A percentile compares a stretch with the other conserved stretches of the same genome.
Evolutionary conservation across 1,284 basidiomycete species (phyloP).

Genomic region (Xerocomus minutiporus): DNA sequence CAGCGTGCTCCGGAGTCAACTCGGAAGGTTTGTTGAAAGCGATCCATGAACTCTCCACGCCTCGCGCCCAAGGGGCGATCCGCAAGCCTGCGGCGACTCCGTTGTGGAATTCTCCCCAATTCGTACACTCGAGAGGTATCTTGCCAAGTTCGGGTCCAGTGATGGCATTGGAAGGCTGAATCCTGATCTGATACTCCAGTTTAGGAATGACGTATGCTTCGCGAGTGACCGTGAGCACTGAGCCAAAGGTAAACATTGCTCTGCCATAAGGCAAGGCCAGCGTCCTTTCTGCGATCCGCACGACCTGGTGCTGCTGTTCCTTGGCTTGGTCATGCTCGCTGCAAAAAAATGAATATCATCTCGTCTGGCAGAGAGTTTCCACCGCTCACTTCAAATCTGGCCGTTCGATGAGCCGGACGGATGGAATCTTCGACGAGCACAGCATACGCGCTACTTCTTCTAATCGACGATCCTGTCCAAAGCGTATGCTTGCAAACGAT

Average conservation of each 20-base stretch:
- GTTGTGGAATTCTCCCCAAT: constrained; percentile 97
- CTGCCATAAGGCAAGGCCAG: constrained; percentile 82
- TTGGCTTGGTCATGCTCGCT: constrained; percentile 78
- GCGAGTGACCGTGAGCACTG: constrained; percentile 63
- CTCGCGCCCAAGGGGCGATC: constrained; percentile 70
- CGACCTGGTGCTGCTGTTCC: constrained; percentile 76
- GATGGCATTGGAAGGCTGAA: constrained; percentile 65
- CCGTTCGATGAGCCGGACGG: constrained; percentile 64
- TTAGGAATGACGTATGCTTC: constrained; percentile 78
- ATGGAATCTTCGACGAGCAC: constrained; percentile 67
- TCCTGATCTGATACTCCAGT: constrained; percentile 72
- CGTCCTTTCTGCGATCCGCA: constrained; percentile 79
- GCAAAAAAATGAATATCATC: constrained; percentile 3
- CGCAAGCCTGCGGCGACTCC: constrained; percentile 90
- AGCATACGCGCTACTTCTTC: constrained; percentile 87
- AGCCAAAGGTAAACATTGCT: constrained; percentile 84
- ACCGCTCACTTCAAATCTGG: constrained; percentile 64
- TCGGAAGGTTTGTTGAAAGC: constrained; percentile 87
- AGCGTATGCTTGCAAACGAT: constrained; percentile 77
- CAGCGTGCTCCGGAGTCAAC: constrained; percentile 87
- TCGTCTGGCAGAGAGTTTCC: neutral
- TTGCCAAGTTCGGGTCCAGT: constrained; percentile 63
- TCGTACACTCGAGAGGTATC: constrained; percentile 63
- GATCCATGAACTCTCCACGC: constrained; percentile 89
- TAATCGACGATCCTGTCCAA: constrained; percentile 79